Percentiles rank a stretch among this genome's conserved stretches.
These are phyloP conservation scores for Fusarium phyllophilum DNA, from an alignment of 2,329 filamentous ascomycete genomes.

Conservation along the genomic window DNA sequence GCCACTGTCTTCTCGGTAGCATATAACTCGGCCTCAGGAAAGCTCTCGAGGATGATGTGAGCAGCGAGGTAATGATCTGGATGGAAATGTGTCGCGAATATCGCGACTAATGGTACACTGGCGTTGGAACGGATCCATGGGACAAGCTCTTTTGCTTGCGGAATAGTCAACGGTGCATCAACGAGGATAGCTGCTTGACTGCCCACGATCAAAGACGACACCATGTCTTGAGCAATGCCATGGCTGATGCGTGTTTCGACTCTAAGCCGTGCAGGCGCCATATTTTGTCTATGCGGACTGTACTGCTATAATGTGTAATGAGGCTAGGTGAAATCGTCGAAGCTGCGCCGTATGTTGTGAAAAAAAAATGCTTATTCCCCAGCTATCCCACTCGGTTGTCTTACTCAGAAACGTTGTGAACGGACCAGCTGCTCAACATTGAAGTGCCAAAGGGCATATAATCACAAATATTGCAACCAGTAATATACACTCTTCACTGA, in stretches of 20 bases:
- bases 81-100: not conserved
- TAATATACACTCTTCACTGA: too few species aligned
- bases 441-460: too few species aligned
- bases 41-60: not conserved
- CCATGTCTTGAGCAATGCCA: not conserved
- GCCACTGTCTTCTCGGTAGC: not conserved
- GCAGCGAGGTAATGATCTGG: not conserved
- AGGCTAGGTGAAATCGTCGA: not conserved
- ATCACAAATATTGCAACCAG: too few species aligned
- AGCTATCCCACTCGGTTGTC: not conserved
- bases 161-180: not conserved
- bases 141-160: not conserved
- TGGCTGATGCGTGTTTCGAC: not conserved
- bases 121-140: not conserved
- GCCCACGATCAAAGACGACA: not conserved
- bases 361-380: not conserved
- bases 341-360: not conserved
- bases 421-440: not conserved
- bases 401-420: not conserved
- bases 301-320: accelerated
- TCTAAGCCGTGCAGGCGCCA: not conserved
- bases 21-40: not conserved
- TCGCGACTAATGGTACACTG: not conserved
- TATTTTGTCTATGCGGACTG: accelerated
- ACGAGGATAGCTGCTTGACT: not conserved